phyloP scores from a whole-genome alignment of 352 stramenopile genomes.

The Globisporangium spiculum region DNA sequence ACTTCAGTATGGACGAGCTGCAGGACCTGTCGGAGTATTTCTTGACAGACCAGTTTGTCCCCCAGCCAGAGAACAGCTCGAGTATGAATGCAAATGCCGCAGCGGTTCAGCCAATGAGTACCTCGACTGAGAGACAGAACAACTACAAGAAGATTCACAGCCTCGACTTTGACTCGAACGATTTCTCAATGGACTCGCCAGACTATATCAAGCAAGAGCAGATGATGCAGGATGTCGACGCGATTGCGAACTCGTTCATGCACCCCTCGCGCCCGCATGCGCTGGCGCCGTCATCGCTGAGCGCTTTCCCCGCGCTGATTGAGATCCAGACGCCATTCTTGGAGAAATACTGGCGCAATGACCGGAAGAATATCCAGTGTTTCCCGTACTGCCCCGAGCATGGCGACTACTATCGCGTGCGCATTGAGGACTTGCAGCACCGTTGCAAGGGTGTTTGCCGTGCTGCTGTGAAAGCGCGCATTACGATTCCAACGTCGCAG shows the following conservation, averaged over 20 bases:
- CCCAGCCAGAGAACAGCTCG: constrained; percentile 9
- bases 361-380: constrained; percentile 92
- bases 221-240: constrained; percentile 42
- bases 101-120: not conserved
- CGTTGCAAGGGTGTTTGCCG: constrained; percentile 83
- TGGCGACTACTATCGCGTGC: constrained; percentile 87
- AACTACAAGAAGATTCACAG: constrained; percentile 75
- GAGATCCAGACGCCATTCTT: constrained; percentile 82
- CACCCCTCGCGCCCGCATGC: constrained; percentile 23
- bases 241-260: constrained; percentile 55
- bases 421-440: constrained; percentile 83
- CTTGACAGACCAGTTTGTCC: constrained; percentile 46
- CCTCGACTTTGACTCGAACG: constrained; percentile 64
- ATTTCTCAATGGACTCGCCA: constrained; percentile 25
- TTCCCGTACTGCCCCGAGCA: constrained; percentile 89
- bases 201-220: constrained; percentile 40
- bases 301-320: constrained; percentile 48
- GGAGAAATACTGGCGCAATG: constrained; percentile 91
- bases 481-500: constrained; percentile 53
- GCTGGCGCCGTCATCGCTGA: constrained; percentile 14
- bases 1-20: constrained; percentile 71
- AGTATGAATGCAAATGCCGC: not conserved
- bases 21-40: constrained; percentile 78
- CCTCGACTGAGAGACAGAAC: constrained; percentile 16
- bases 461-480: constrained; percentile 67